These are phyloP conservation scores for Vaccinium corymbosum DNA, from an alignment of 148 eudicot species.

Conservation along the genomic window DNA sequence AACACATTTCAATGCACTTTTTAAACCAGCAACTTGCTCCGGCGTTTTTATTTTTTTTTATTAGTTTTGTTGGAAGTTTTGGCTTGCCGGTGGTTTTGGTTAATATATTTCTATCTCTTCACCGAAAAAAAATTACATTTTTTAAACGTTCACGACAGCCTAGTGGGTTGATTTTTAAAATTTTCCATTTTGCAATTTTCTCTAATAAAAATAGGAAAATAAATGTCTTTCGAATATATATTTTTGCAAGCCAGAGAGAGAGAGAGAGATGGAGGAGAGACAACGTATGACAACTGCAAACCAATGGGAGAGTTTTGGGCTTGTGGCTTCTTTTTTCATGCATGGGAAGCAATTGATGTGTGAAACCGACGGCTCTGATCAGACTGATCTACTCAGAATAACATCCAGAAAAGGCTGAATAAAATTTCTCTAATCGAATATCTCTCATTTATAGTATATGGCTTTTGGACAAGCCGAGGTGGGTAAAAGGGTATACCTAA, in stretches of 20 bases:
- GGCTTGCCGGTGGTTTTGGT: too few relatives aligned
- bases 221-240: too few relatives aligned
- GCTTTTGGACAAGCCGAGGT: slow-evolving; percentile 14
- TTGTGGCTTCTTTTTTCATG: background rate
- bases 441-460: background rate
- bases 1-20: too few relatives aligned
- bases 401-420: slow-evolving; percentile 16
- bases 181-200: too few relatives aligned
- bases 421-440: background rate
- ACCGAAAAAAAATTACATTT: too few relatives aligned
- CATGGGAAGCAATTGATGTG: slow-evolving; percentile 22
- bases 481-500: slow-evolving; percentile 40
- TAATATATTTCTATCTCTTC: too few relatives aligned
- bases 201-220: too few relatives aligned
- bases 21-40: too few relatives aligned
- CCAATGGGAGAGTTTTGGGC: slow-evolving; percentile 22
- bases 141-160: too few relatives aligned
- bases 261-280: background rate
- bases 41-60: too few relatives aligned
- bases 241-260: slow-evolving; percentile 1
- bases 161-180: too few relatives aligned
- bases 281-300: slow-evolving; percentile 1
- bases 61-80: too few relatives aligned
- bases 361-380: slow-evolving; percentile 26
- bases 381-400: slow-evolving; percentile 8